A percentile compares a stretch with the other conserved stretches of the same genome.
Evolutionary conservation across 164 flowering plant genomes (phyloP).

Genomic region (Chimonanthus praecox): DNA sequence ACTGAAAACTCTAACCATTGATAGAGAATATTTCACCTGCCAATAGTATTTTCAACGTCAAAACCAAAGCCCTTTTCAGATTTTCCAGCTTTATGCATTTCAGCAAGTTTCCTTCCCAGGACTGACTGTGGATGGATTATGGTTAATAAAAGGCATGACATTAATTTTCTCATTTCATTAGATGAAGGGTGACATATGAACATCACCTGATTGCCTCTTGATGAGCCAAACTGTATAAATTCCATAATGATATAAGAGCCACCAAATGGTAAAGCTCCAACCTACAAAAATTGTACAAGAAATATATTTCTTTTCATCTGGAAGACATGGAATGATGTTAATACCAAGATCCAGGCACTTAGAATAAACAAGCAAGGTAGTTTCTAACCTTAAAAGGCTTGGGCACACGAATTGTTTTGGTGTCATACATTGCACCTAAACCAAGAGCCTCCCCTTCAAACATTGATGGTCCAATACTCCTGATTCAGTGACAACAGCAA

Average conservation of each 20-base stretch:
- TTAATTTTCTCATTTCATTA: not conserved
- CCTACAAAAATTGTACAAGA: constrained; percentile 34
- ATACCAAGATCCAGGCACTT: not conserved
- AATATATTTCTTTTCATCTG: not conserved
- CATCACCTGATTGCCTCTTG: constrained; percentile 80
- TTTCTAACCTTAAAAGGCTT: constrained; percentile 68
- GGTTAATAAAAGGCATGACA: not conserved
- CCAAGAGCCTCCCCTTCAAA: constrained; percentile 98
- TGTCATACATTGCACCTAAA: constrained; percentile 71
- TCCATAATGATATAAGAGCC: constrained; percentile 98
- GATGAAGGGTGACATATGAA: not conserved
- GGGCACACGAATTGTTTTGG: constrained; percentile 75
- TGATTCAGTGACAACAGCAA: constrained; percentile 19
- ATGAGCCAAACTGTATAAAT: constrained; percentile 77
- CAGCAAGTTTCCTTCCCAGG: constrained; percentile 86
- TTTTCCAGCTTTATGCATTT: constrained; percentile 91
- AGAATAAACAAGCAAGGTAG: not conserved
- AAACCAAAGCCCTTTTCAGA: constrained; percentile 86
- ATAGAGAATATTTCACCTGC: constrained; percentile 50
- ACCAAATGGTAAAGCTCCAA: constrained; percentile 72
- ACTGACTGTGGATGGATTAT: constrained; percentile 41
- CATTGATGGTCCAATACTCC: constrained; percentile 86
- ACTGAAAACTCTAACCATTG: not conserved
- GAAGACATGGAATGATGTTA: not conserved
- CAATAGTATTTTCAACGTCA: constrained; percentile 85